Conservation (phyloP, 192 early-diverging fungal genomes). For the Kickxella alabastrina region DNA sequence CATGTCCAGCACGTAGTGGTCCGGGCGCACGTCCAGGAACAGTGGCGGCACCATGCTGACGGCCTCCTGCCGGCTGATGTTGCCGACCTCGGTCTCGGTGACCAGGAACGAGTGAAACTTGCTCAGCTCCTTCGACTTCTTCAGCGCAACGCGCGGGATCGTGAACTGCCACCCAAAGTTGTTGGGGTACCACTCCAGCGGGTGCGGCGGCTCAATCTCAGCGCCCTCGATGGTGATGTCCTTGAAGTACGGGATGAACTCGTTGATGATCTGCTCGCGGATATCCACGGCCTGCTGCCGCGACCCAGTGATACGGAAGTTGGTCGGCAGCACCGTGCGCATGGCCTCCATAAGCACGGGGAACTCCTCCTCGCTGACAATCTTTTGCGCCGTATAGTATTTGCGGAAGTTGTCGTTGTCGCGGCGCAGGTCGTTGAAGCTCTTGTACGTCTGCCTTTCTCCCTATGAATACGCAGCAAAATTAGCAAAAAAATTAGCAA, state of each 20-base stretch:
- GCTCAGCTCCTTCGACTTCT: conserved; percentile 69
- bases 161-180: conserved; percentile 85
- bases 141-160: conserved; percentile 69
- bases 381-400: conserved; percentile 46
- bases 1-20: conserved; percentile 88
- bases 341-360: conserved; percentile 66
- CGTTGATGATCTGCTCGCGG: conserved; percentile 51
- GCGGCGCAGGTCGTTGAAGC: conserved; percentile 44
- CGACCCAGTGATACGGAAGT: conserved; percentile 92
- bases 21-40: conserved; percentile 82
- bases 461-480: conserved; percentile 15
- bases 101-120: conserved; percentile 94
- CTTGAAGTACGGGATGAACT: conserved; percentile 59
- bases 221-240: conserved; percentile 66
- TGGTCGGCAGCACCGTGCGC: conserved; percentile 75
- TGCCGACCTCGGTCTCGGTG: conserved; percentile 96
- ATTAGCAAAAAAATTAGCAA: background rate
- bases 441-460: conserved; percentile 39
- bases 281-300: conserved; percentile 53
- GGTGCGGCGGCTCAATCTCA: conserved; percentile 67
- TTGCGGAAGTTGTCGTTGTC: conserved; percentile 50
- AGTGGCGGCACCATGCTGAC: conserved; percentile 98
- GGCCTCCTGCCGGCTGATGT: conserved; percentile 93
- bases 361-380: conserved; percentile 84
- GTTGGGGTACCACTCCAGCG: conserved; percentile 86